phyloP scores from a whole-genome alignment of 2,329 filamentous ascomycete species.

The Botryosphaeria dothidea region DNA sequence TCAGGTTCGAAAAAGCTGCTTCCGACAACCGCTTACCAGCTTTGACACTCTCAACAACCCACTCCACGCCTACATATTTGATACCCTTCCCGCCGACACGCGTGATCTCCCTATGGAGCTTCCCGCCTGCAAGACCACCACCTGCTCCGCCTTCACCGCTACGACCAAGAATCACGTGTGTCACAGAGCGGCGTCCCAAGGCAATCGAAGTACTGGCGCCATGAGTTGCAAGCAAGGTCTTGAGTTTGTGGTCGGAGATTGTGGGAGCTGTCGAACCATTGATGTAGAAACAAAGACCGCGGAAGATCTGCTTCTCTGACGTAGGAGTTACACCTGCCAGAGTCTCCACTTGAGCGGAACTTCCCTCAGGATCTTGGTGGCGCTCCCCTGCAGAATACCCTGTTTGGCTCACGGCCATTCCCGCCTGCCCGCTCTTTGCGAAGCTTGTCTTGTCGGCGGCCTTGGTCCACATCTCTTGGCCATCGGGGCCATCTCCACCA shows the following conservation, averaged over 20 bases:
- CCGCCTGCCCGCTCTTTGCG: neutral
- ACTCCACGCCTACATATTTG: conserved; percentile 79
- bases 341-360: neutral
- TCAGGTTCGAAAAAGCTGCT: conserved; percentile 64
- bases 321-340: neutral
- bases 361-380: neutral
- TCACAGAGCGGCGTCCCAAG: conserved; percentile 72
- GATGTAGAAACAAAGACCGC: conserved; percentile 74
- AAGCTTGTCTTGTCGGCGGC: neutral
- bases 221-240: conserved; percentile 72
- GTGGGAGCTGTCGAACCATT: conserved; percentile 82
- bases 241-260: conserved; percentile 84
- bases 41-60: conserved; percentile 44
- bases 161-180: conserved; percentile 77
- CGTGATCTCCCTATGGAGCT: conserved; percentile 78
- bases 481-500: conserved; percentile 16
- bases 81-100: conserved; percentile 67
- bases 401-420: neutral
- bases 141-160: conserved; percentile 56
- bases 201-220: conserved; percentile 72
- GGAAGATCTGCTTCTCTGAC: conserved; percentile 58
- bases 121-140: conserved; percentile 73
- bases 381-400: neutral
- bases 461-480: neutral
- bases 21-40: conserved; percentile 68